A percentile compares a stretch with the other conserved stretches of the same genome.
These are phyloP conservation scores for Dacryopinax primogenitus DNA, from an alignment of 768 basidiomycete genomes.

Conservation along the genomic window DNA sequence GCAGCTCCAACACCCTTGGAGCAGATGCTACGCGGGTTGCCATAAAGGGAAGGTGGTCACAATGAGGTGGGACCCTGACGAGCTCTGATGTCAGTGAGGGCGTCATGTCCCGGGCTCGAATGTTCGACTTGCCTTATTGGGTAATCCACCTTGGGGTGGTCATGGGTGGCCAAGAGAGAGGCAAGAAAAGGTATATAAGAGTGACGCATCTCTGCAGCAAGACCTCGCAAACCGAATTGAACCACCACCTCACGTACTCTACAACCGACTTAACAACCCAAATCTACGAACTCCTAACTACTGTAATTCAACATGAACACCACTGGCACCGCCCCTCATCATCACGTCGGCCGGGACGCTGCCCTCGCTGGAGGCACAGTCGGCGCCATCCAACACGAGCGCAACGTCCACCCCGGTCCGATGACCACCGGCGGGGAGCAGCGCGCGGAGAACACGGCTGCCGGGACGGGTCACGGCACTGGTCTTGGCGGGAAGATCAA, in stretches of 20 bases:
- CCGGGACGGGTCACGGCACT: not conserved
- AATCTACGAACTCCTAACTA: not conserved
- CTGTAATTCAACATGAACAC: not conserved
- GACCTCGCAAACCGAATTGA: not conserved
- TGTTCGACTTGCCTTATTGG: not conserved
- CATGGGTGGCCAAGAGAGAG: not conserved
- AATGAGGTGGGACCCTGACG: constrained; percentile 1
- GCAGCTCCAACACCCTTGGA: too few species aligned
- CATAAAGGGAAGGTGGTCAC: not conserved
- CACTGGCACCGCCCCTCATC: not conserved
- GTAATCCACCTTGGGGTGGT: not conserved
- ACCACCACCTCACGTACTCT: not conserved
- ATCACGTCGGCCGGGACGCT: not conserved
- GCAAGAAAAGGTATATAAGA: constrained; percentile 1
- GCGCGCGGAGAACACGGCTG: not conserved
- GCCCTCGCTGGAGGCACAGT: not conserved
- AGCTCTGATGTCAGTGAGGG: not conserved
- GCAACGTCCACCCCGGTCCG: not conserved
- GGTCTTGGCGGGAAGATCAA: not conserved
- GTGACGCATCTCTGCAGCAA: not conserved
- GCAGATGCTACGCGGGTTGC: too few species aligned
- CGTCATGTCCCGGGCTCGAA: not conserved
- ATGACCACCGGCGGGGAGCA: not conserved
- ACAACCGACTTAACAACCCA: not conserved
- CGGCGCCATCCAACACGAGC: not conserved